Base-by-base conservation (phyloP, 2,329 filamentous ascomycete species). In the Nothopassalora personata region DNA sequence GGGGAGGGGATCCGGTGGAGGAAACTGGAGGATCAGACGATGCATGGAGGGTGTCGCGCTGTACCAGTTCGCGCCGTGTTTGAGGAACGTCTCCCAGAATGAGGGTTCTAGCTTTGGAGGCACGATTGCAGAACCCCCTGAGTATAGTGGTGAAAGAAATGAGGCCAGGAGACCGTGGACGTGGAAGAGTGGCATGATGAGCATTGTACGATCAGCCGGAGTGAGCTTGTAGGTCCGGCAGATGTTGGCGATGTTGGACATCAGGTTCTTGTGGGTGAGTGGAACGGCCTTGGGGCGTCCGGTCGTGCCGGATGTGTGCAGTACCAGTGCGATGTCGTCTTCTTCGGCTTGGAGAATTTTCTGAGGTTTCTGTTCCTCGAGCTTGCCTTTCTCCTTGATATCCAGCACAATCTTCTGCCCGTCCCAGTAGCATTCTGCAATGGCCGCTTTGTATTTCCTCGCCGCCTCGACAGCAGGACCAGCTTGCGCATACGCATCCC, bases 121-220 rank as follows among this genome's bases (percentile, higher is more conserved):
- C 7, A 94, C 86, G 59, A 95, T 80, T 61, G 91, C 87, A 6
- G 89, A 91, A 56, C 90, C 89, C 31, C 87, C 88, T 1, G 87
- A 87, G 66, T 81, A 80, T 11, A 95, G 80, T 0, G 90, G 88
- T 1, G 89, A 88, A 4, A 95, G 80, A 66, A 95, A 88, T 18
- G 84, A 90, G 60, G 90, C 91, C 10, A 95, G 80, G 1, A 95
- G 81, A 15, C 90, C 90, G 71, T 93, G 90, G 50, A 95, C 90
- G 74, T 95, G 90, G 80, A 95, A 95, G 1, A 94, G 81, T 19
- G 90, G 90, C 90, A 94, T 95, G 61, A 95, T 90, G 15, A 95
- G 81, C 81, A 90, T 86, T 27, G 90, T 93, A 50, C 90, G 84
- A 73, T 95, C 90, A 52, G 81, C 71, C 6, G 83, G 73, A 0